Evolutionary conservation across 2,329 filamentous ascomycete species (phyloP).

Genomic region (Cytospora paraplurivora): DNA sequence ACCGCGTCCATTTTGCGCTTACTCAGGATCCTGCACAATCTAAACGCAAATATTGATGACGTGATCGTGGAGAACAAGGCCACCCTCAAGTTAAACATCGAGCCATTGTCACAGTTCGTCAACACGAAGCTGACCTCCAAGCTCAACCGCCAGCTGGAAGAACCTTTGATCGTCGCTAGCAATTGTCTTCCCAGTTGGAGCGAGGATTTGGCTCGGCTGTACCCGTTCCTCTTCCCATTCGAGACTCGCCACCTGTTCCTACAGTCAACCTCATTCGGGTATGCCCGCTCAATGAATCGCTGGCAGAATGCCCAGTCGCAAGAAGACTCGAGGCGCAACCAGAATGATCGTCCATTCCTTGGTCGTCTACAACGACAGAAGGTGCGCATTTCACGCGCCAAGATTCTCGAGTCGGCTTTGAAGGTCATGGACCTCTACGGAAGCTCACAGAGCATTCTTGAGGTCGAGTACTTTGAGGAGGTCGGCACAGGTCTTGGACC

Average conservation of each 20-base stretch:
- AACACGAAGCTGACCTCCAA: slow-evolving; percentile 98
- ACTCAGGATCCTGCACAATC: slow-evolving; percentile 85
- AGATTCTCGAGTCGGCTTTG: slow-evolving; percentile 92
- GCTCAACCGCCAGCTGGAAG: slow-evolving; percentile 93
- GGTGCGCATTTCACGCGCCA: slow-evolving; percentile 92
- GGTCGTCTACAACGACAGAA: slow-evolving; percentile 93
- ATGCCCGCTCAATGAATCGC: slow-evolving; percentile 93
- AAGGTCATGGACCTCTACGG: slow-evolving; percentile 99
- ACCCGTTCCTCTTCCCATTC: slow-evolving; percentile 97
- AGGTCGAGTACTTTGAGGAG: slow-evolving; percentile 98
- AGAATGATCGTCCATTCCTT: slow-evolving; percentile 88
- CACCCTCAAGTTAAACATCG: slow-evolving; percentile 69
- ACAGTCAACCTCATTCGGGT: slow-evolving; percentile 97
- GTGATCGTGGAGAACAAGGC: slow-evolving; percentile 79
- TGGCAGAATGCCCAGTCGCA: slow-evolving; percentile 91
- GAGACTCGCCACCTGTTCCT: slow-evolving; percentile 96
- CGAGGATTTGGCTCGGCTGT: slow-evolving; percentile 88
- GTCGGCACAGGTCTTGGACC: slow-evolving; percentile 95
- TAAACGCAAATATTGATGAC: slow-evolving; percentile 93
- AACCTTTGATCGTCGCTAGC: slow-evolving; percentile 94
- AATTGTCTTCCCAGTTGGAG: slow-evolving; percentile 96
- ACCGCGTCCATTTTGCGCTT: slow-evolving; percentile 86
- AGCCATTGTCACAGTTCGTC: slow-evolving; percentile 91
- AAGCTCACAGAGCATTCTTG: slow-evolving; percentile 90
- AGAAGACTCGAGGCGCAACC: slow-evolving; percentile 78